Conservation (phyloP, 2,329 filamentous ascomycete species). For the Trichoderma gracile region DNA sequence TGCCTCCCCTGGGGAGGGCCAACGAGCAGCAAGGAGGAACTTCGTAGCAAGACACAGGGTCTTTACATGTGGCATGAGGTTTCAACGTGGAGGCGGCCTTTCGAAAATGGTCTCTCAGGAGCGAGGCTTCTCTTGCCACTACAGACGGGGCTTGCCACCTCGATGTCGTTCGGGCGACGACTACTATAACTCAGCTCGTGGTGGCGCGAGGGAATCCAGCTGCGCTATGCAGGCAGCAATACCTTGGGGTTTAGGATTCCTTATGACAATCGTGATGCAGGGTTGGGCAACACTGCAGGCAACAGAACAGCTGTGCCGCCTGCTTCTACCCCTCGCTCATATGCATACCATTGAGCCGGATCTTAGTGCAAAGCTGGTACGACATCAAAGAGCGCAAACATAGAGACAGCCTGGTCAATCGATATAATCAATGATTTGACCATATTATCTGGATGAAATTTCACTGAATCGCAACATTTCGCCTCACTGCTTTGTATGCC, state of each 20-base stretch:
- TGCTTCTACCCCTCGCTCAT: background rate
- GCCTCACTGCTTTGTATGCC: background rate
- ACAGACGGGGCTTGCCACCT: too few species aligned
- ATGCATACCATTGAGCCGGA: background rate
- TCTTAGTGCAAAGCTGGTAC: background rate
- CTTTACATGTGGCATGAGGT: background rate
- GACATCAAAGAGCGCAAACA: too few species aligned
- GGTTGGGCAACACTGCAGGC: background rate
- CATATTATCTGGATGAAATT: too few species aligned
- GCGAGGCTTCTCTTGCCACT: too few species aligned
- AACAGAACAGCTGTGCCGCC: background rate
- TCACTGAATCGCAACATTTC: background rate
- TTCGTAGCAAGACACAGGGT: background rate
- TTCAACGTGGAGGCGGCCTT: background rate
- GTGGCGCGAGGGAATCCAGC: background rate
- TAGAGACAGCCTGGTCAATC: too few species aligned
- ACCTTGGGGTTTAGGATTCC: too few species aligned
- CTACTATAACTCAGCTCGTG: too few species aligned
- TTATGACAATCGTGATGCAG: background rate
- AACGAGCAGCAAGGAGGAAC: background rate
- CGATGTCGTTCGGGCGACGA: too few species aligned
- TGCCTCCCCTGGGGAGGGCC: background rate
- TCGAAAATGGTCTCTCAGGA: background rate
- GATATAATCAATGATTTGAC: too few species aligned
- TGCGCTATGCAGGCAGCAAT: background rate